Evolutionary conservation across 768 basidiomycete genomes (phyloP).

Genomic region (Serendipita sp.): DNA sequence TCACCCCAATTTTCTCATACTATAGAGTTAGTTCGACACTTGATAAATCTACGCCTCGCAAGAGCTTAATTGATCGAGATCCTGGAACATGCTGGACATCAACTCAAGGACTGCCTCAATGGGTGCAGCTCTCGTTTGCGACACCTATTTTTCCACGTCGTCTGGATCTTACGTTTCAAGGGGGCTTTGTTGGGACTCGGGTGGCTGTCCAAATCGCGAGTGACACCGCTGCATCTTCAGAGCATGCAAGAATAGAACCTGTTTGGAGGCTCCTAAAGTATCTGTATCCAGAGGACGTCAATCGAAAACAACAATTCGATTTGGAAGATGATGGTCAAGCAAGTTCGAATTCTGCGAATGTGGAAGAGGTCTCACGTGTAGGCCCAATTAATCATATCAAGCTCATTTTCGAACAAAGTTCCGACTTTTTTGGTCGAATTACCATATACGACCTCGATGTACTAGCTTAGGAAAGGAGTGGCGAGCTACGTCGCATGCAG

Average conservation of each 20-base stretch:
- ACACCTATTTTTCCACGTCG: conserved; percentile 36
- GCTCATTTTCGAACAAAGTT: conserved; percentile 63
- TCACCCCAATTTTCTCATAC: background rate
- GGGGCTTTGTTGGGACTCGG: conserved; percentile 64
- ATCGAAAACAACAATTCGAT: conserved; percentile 53
- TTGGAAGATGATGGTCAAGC: conserved; percentile 17
- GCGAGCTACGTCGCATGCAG: too few species aligned
- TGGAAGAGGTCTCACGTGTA: background rate
- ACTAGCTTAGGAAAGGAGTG: background rate
- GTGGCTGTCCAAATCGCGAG: conserved; percentile 29
- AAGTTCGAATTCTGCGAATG: background rate
- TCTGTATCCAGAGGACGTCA: conserved; percentile 69
- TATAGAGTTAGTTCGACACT: conserved; percentile 65
- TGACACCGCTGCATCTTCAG: background rate
- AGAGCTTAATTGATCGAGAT: conserved; percentile 48
- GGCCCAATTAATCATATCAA: conserved; percentile 28
- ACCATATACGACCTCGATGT: conserved; percentile 47
- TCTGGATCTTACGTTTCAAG: conserved; percentile 61
- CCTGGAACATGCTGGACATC: conserved; percentile 80
- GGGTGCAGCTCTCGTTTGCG: conserved; percentile 47
- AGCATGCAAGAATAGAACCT: conserved; percentile 10
- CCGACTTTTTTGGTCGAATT: conserved; percentile 73
- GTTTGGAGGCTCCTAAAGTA: conserved; percentile 37
- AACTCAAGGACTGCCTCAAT: conserved; percentile 70
- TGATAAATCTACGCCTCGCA: conserved; percentile 59